Evolutionary conservation across 805 yeast genomes (phyloP).

Genomic region (Pichia gijzeniarum): DNA sequence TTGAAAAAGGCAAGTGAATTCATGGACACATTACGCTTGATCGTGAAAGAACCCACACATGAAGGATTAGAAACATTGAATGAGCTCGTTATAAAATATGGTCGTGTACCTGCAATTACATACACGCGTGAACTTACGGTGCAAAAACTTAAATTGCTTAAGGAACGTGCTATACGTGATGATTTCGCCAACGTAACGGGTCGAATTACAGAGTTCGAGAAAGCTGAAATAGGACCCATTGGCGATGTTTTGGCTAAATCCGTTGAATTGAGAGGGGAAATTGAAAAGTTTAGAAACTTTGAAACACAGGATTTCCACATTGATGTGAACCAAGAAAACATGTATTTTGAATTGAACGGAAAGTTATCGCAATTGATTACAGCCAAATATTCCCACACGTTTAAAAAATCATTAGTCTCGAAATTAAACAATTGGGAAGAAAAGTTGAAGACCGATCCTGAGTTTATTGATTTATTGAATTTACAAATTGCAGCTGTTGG

Average conservation of each 20-base stretch:
- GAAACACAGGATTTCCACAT: not conserved
- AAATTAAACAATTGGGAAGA: not conserved
- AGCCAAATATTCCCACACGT: not conserved
- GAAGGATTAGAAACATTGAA: conserved; percentile 6
- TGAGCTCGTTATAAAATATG: conserved; percentile 6
- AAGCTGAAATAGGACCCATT: conserved; percentile 2
- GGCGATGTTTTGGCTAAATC: not conserved
- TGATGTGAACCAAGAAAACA: not conserved
- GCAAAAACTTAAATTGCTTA: conserved; percentile 8
- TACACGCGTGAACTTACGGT: conserved; percentile 10
- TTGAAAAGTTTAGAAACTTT: conserved; percentile 1
- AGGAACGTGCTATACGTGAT: not conserved
- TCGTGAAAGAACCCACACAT: not conserved
- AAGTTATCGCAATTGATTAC: not conserved
- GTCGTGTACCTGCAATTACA: conserved; percentile 10
- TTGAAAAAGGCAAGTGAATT: not conserved
- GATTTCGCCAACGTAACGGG: not conserved
- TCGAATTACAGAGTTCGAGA: conserved; percentile 10
- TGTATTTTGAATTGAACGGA: not conserved
- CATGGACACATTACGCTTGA: not conserved
- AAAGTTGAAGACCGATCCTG: not conserved
- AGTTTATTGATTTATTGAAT: conserved; percentile 1
- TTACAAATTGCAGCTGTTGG: not conserved
- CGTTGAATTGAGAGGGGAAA: not conserved
- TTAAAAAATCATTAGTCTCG: not conserved